These are phyloP conservation scores for Phytopythium helicoides DNA, from an alignment of 352 stramenopile species.

Conservation along the genomic window DNA sequence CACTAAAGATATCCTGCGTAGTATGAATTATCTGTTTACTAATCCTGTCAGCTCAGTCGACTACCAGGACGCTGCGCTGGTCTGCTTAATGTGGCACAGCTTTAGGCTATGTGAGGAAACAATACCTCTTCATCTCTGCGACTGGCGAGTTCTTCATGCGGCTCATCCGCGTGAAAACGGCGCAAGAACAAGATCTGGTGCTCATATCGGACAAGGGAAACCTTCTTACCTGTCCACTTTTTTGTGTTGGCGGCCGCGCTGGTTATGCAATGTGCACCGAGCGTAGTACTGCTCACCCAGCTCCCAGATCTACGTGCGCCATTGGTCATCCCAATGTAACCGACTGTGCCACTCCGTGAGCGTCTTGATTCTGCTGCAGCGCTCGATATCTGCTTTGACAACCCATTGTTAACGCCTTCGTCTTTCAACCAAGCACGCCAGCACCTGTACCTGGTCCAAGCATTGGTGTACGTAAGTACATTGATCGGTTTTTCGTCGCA, in stretches of 20 bases:
- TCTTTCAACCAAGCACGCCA: no score
- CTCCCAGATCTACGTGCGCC: no score
- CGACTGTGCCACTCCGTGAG: no score
- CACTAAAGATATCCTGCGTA: neutral
- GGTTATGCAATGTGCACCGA: neutral
- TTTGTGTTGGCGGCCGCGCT: neutral
- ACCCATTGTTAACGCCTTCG: no score
- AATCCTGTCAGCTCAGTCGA: neutral
- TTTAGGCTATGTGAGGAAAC: slow-evolving; percentile 15
- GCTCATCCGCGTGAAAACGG: slow-evolving; percentile 7
- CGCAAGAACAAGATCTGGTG: slow-evolving; percentile 5
- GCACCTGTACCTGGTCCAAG: no score
- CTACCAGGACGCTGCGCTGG: slow-evolving; percentile 20
- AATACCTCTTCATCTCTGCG: slow-evolving; percentile 8
- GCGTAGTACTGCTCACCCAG: neutral
- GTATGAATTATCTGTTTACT: neutral
- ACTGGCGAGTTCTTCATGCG: slow-evolving; percentile 11
- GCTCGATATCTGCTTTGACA: no score
- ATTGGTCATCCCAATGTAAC: no score
- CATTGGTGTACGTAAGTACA: no score
- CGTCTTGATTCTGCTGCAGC: no score
- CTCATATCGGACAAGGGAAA: slow-evolving; percentile 5
- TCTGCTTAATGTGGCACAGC: slow-evolving; percentile 14
- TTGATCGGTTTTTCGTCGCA: no score
- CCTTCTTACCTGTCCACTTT: slow-evolving; percentile 1